These are phyloP conservation scores for Russula sp. DNA, from an alignment of 768 basidiomycete genomes.

Conservation along the genomic window DNA sequence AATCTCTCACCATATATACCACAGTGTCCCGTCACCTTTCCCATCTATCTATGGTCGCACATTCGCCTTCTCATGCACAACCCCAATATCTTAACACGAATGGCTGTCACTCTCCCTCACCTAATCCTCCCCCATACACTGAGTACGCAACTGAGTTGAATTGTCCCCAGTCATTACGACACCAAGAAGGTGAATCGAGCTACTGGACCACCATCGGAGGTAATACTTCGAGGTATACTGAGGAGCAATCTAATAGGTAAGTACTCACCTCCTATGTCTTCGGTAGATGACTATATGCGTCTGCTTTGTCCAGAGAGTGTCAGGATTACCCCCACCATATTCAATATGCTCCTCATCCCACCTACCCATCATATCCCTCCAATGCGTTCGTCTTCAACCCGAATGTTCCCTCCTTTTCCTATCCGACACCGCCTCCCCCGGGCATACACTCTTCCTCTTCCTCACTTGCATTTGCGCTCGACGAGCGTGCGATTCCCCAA, in stretches of 20 bases:
- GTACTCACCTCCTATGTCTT: conserved; percentile 3
- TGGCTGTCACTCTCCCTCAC: conserved; percentile 33
- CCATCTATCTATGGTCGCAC: conserved; percentile 55
- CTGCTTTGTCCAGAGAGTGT: conserved; percentile 28
- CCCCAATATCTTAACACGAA: conserved; percentile 48
- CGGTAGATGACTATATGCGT: conserved; percentile 25
- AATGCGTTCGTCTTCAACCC: conserved; percentile 60
- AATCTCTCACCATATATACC: conserved; percentile 18
- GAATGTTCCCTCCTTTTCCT: conserved; percentile 55
- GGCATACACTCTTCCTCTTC: conserved; percentile 64
- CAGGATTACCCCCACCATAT: conserved; percentile 38
- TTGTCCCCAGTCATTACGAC: conserved; percentile 52
- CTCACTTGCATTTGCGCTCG: conserved; percentile 72
- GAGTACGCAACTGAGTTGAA: conserved; percentile 64
- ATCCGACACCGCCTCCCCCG: conserved; percentile 69
- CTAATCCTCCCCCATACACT: conserved; percentile 54
- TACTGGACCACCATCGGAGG: conserved; percentile 66
- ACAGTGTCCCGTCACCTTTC: conserved; percentile 66
- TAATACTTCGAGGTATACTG: conserved; percentile 58
- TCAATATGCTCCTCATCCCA: conserved; percentile 45
- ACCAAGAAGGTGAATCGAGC: conserved; percentile 45
- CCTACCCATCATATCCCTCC: conserved; percentile 53
- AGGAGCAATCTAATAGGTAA: conserved; percentile 40
- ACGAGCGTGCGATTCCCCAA: conserved; percentile 40
- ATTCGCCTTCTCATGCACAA: conserved; percentile 57